phyloP scores from a whole-genome alignment of 2,329 filamentous ascomycete genomes.

The Beauveria sp. region DNA sequence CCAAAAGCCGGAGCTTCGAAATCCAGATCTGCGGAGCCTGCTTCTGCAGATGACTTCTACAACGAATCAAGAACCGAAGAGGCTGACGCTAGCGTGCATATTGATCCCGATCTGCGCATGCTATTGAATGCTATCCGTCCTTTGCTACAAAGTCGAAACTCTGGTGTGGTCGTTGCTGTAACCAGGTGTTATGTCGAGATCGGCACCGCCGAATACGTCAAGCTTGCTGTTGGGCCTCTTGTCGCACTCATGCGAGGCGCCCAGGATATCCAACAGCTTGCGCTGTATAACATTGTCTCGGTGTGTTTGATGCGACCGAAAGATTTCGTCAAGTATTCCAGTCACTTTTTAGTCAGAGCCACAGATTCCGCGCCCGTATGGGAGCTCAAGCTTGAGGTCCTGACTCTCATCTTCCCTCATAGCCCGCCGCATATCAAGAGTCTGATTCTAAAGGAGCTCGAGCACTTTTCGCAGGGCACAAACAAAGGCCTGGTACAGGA shows the following conservation, averaged over 20 bases:
- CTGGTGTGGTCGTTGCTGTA: constrained; percentile 84
- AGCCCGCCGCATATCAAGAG: constrained; percentile 69
- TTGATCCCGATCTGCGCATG: constrained; percentile 77
- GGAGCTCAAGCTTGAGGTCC: constrained; percentile 83
- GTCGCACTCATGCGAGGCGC: constrained; percentile 78
- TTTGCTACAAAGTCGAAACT: constrained; percentile 87
- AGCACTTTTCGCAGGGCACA: constrained; percentile 74
- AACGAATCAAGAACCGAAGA: constrained; percentile 49
- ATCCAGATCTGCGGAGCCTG: constrained; percentile 23
- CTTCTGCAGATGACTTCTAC: constrained; percentile 68
- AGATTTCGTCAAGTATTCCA: constrained; percentile 80
- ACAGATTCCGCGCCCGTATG: constrained; percentile 76
- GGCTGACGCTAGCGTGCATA: constrained; percentile 47
- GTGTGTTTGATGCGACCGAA: constrained; percentile 70
- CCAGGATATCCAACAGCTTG: constrained; percentile 81
- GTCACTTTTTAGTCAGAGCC: constrained; percentile 79
- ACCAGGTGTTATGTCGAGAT: constrained; percentile 78
- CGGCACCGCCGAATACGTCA: constrained; percentile 69
- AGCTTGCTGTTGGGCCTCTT: constrained; percentile 70
- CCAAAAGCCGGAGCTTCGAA: constrained; percentile 47
- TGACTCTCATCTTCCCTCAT: constrained; percentile 86
- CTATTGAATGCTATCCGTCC: constrained; percentile 72
- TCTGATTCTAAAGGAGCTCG: constrained; percentile 83
- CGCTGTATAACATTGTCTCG: constrained; percentile 91
- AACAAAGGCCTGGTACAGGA: constrained; percentile 77